These are phyloP conservation scores for Galeopsis tetrahit DNA, from an alignment of 257 asterid genomes.

Conservation along the genomic window DNA sequence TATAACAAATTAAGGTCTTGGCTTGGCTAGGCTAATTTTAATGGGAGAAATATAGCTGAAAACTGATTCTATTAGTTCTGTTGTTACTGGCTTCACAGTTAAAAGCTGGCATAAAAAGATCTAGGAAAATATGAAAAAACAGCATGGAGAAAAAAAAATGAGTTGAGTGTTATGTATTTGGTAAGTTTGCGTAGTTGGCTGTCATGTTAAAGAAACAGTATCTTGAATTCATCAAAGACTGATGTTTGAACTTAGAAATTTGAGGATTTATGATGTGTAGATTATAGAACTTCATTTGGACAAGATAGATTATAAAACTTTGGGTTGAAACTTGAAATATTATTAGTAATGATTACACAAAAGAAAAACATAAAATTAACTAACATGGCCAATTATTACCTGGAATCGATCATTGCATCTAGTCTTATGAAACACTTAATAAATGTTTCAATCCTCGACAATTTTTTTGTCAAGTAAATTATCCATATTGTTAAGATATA, in stretches of 20 bases:
- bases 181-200: conserved; percentile 6
- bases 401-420: neutral
- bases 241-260: neutral
- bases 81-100: conserved; percentile 1
- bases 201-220: conserved; percentile 10
- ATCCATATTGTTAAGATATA: conserved; percentile 11
- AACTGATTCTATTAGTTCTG: neutral
- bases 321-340: neutral
- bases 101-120: neutral
- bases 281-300: neutral
- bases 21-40: neutral
- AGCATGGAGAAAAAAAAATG: neutral
- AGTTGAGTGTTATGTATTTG: neutral
- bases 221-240: neutral
- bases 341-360: neutral
- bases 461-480: neutral
- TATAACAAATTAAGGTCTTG: neutral
- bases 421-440: neutral
- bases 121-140: conserved; percentile 3
- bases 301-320: neutral
- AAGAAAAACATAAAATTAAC: neutral
- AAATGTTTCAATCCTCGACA: too few relatives aligned
- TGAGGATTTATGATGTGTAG: neutral
- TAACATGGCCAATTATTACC: neutral
- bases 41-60: neutral